Evolutionary conservation across 1,284 basidiomycete genomes (phyloP), one percentile per base, ranked within the genome.

Genomic region (Rhodotorula mucilaginosa): DNA sequence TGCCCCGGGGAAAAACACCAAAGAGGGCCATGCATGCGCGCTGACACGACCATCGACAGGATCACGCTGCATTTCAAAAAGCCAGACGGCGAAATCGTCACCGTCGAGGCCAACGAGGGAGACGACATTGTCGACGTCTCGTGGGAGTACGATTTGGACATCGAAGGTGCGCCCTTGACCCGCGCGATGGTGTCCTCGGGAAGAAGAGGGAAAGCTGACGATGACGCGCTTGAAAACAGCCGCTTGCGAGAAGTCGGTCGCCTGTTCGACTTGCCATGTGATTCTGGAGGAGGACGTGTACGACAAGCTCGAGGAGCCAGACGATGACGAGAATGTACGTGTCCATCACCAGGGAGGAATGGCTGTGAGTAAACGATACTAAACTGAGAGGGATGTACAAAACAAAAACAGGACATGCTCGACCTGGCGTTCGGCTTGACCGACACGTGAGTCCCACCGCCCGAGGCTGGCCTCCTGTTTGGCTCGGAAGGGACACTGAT

Each of bases 381-480:
- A 12, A 12, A 18, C 57, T 19, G 31, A 23, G 21, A 39, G 6
- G 16, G 12, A 46, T 34, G 34, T 34, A 8, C 34, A 34, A 34
- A 34, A 34, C 21, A 39, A 18, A 16, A 44, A 15, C 65, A 94
- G 80, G 93, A 96, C 79, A 98, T 98, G 95, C 85, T 99, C 54
- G 96, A 99, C 82, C 90, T 99, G 84, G 97, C 96, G 1, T 99
- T 98, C 78, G 96, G 93, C 1, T 84, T 99, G 70, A 97, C 94
- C 2, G 96, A 98, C 79, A 97, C 95, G 79, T 95, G 87, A 80
- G 85, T 82, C 31, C 6, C 8, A 23, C 15, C n/a, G 39, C 12
- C 39, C 39, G 12, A 1, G 8, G 8, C 12, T 10, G 39, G 39
- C 18, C 13, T 46, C 29, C 2, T 21, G 4, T 47, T 16, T 15